phyloP scores from a whole-genome alignment of 202 grass and related monocot species.

The Setaria italica region DNA sequence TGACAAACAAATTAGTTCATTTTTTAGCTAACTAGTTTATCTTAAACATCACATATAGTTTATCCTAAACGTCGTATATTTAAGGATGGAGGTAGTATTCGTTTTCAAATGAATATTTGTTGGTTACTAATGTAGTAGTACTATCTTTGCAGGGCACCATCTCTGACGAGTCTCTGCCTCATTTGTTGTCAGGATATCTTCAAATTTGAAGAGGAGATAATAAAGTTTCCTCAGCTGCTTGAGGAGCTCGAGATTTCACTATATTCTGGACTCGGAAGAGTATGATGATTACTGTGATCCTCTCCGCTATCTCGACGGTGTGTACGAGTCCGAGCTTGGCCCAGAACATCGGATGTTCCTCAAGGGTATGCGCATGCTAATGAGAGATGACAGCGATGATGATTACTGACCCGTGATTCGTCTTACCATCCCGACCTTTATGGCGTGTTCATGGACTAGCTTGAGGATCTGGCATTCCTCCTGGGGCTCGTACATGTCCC shows the following conservation, averaged over 20 bases:
- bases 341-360: constrained; percentile 14
- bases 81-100: no score
- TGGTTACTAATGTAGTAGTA: background rate
- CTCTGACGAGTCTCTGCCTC: constrained; percentile 34
- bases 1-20: no score
- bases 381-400: background rate
- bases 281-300: constrained; percentile 43
- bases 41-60: no score
- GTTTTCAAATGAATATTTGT: background rate
- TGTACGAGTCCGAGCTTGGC: constrained; percentile 9
- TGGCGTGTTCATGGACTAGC: background rate
- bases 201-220: background rate
- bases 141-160: constrained; percentile 34
- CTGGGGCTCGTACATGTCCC: background rate
- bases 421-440: background rate
- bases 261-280: constrained; percentile 22
- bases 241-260: constrained; percentile 39
- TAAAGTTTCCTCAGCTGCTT: constrained; percentile 32
- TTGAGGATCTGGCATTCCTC: background rate
- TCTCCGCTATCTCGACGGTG: constrained; percentile 7
- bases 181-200: background rate
- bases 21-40: no score
- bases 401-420: background rate
- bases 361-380: background rate
- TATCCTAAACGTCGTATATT: no score